A percentile compares a stretch with the other conserved stretches of the same genome.
These are phyloP conservation scores for Antrodiella citrinella DNA, from an alignment of 768 basidiomycete genomes.

Conservation along the genomic window DNA sequence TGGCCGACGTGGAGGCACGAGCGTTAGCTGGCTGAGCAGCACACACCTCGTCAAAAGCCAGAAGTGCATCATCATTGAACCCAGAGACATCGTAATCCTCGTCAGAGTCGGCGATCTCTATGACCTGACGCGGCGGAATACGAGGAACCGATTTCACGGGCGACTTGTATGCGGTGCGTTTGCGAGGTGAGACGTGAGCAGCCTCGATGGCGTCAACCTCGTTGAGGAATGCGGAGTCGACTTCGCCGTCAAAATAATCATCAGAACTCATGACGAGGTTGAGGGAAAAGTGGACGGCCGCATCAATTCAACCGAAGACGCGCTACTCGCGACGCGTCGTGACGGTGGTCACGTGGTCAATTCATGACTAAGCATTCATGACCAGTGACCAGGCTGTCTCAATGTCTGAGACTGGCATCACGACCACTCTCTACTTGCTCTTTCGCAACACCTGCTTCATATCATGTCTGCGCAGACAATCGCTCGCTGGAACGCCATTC, in stretches of 20 bases:
- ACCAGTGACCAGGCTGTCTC: not conserved
- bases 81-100: slow-evolving; percentile 33
- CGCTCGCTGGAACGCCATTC: slow-evolving; percentile 68
- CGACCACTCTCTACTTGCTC: slow-evolving; percentile 8
- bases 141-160: slow-evolving; percentile 4
- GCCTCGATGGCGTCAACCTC: slow-evolving; percentile 71
- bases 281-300: not conserved
- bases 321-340: too few species aligned
- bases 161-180: slow-evolving; percentile 3
- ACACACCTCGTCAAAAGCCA: slow-evolving; percentile 44
- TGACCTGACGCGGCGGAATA: slow-evolving; percentile 12
- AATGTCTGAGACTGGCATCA: not conserved
- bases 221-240: slow-evolving; percentile 46
- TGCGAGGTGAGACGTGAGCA: slow-evolving; percentile 28
- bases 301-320: too few species aligned
- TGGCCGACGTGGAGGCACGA: not conserved
- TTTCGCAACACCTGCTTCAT: slow-evolving; percentile 4
- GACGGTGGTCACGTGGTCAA: too few species aligned
- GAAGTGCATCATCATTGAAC: slow-evolving; percentile 46
- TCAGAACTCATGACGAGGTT: slow-evolving; percentile 58
- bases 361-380: not conserved
- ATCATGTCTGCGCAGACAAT: slow-evolving; percentile 58
- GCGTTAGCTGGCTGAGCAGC: slow-evolving; percentile 13
- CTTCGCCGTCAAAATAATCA: slow-evolving; percentile 62
- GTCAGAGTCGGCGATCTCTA: slow-evolving; percentile 37